phyloP scores from a whole-genome alignment of 805 yeast species.

The Ascoidea rubescens region DNA sequence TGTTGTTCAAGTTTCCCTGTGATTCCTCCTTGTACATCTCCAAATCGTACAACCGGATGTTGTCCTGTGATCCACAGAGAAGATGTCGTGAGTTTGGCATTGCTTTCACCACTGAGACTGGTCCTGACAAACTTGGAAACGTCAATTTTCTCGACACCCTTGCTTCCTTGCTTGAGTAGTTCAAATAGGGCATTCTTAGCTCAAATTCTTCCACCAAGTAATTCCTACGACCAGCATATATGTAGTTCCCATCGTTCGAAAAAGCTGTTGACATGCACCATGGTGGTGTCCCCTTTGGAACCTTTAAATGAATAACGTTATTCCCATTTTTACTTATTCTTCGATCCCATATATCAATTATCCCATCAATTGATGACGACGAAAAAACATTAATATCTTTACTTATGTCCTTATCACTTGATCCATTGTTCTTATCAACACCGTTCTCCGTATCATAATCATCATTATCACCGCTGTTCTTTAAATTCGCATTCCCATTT shows the following conservation, averaged over 20 bases:
- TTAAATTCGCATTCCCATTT: constrained; percentile 3
- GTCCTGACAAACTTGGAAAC: constrained; percentile 82
- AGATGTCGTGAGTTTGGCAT: constrained; percentile 73
- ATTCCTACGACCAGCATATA: constrained; percentile 83
- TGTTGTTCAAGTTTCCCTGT: constrained; percentile 4
- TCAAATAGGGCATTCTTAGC: constrained; percentile 39
- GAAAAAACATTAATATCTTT: constrained; percentile 42
- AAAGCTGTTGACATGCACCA: constrained; percentile 90
- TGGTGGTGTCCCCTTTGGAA: constrained; percentile 67
- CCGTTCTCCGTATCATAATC: background rate
- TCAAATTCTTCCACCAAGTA: constrained; percentile 71
- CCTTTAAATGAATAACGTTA: constrained; percentile 29
- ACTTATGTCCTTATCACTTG: constrained; percentile 4
- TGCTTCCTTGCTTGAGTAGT: constrained; percentile 20
- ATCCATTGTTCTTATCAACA: constrained; percentile 5
- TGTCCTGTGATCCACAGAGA: constrained; percentile 82
- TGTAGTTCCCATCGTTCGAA: constrained; percentile 69
- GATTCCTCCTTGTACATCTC: constrained; percentile 24
- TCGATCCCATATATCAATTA: constrained; percentile 70
- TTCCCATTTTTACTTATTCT: constrained; percentile 28
- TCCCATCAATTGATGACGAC: constrained; percentile 76
- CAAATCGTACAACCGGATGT: constrained; percentile 76
- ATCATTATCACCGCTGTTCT: background rate
- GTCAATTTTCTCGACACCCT: constrained; percentile 44
- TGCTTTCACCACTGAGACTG: constrained; percentile 68